Conservation (phyloP, 2,329 filamentous ascomycete genomes). For the Dactylellina drechsleri region DNA sequence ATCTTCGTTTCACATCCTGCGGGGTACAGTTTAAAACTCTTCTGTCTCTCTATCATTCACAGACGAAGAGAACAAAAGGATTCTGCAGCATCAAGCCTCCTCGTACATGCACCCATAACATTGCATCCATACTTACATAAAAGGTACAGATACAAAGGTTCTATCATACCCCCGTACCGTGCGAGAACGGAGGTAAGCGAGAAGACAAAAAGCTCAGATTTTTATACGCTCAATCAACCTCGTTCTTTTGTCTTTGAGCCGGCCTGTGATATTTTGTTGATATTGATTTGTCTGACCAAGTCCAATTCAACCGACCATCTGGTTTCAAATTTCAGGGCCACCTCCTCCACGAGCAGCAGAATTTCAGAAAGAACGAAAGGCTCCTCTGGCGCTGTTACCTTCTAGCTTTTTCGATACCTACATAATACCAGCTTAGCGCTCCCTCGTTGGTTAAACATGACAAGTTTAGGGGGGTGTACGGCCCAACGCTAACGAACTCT, state of each 20-base stretch:
- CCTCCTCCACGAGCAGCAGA: neutral
- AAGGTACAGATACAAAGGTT: conserved; percentile 9
- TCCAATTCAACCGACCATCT: conserved; percentile 48
- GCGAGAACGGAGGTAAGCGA: conserved; percentile 18
- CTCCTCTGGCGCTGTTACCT: neutral
- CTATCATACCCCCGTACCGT: conserved; percentile 44
- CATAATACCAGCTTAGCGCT: conserved; percentile 34
- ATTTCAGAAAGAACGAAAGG: conserved; percentile 7
- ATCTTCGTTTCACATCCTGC: conserved; percentile 50
- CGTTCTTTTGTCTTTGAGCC: too few relatives aligned
- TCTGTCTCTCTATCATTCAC: conserved; percentile 16
- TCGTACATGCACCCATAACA: too few relatives aligned
- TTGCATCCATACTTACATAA: conserved; percentile 2
- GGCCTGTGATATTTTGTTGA: too few relatives aligned
- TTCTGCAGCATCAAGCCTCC: neutral
- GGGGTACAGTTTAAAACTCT: conserved; percentile 52
- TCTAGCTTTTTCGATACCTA: too few relatives aligned
- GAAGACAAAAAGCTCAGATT: conserved; percentile 16
- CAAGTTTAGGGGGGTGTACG: conserved; percentile 47
- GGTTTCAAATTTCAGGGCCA: conserved; percentile 39
- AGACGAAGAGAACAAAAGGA: conserved; percentile 9
- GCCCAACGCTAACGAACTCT: conserved; percentile 24
- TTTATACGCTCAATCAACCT: conserved; percentile 19
- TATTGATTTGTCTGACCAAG: conserved; percentile 20
- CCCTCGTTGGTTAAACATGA: conserved; percentile 43